A percentile compares a stretch with the other conserved stretches of the same genome.
phyloP scores from a whole-genome alignment of 179 eudicot species.

The Patellifolia procumbens region DNA sequence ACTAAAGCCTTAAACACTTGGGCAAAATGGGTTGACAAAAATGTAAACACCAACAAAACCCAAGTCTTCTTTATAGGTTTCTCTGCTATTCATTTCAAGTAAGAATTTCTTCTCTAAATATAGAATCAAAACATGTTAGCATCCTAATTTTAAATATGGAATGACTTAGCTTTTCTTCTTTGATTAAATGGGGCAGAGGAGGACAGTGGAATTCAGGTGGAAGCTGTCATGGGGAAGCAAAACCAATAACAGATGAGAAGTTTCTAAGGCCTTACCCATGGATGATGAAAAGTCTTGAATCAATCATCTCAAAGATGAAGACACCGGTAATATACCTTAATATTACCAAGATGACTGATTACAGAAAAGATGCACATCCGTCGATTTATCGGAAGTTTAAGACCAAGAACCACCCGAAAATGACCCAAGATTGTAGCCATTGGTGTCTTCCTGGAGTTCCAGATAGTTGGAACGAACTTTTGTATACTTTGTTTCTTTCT shows the following conservation, averaged over 20 bases:
- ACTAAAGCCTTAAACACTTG: slow-evolving; percentile 57
- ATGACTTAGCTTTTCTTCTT: too few relatives aligned
- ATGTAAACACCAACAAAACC: slow-evolving; percentile 42
- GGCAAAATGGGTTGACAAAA: slow-evolving; percentile 58
- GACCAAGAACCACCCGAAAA: slow-evolving; percentile 1
- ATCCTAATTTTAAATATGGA: too few relatives aligned
- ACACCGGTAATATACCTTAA: slow-evolving; percentile 58
- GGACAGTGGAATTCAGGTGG: slow-evolving; percentile 76
- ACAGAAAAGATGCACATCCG: slow-evolving; percentile 66
- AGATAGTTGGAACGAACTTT: slow-evolving; percentile 69
- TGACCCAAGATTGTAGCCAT: slow-evolving; percentile 61
- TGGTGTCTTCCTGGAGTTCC: slow-evolving; percentile 85
- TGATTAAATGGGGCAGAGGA: slow-evolving; percentile 39
- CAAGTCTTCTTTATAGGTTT: slow-evolving; percentile 56
- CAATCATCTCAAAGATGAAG: slow-evolving; percentile 46
- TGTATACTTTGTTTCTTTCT: slow-evolving; percentile 39
- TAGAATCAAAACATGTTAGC: too few relatives aligned
- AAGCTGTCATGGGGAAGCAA: slow-evolving; percentile 48
- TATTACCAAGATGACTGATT: slow-evolving; percentile 59
- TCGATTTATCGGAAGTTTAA: slow-evolving; percentile 39
- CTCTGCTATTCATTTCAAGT: slow-evolving; percentile 62
- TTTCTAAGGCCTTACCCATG: slow-evolving; percentile 47
- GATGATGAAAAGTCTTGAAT: slow-evolving; percentile 53
- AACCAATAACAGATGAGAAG: slow-evolving; percentile 49
- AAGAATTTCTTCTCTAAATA: slow-evolving; percentile 6